Percentiles rank a stretch among this genome's conserved stretches.
phyloP scores from a whole-genome alignment of 73 alveolate species.

The Diophrys appendiculata region DNA sequence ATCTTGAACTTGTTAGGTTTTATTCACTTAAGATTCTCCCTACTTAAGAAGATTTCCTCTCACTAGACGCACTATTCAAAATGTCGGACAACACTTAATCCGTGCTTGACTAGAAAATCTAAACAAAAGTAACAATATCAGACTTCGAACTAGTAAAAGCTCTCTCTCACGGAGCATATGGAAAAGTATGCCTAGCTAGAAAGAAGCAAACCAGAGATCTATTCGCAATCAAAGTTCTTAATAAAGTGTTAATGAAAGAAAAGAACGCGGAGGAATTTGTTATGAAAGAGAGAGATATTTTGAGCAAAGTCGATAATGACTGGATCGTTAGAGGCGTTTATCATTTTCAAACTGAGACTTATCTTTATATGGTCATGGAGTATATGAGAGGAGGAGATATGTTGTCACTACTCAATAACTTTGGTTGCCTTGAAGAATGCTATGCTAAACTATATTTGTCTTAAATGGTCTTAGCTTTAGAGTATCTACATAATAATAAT shows the following conservation, averaged over 20 bases:
- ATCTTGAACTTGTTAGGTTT: too few species aligned
- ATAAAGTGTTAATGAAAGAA: constrained; percentile 56
- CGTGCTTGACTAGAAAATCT: neutral
- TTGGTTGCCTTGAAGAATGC: neutral
- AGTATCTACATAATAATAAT: constrained; percentile 57
- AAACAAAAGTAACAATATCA: constrained; percentile 13
- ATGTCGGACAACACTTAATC: neutral
- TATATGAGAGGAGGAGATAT: constrained; percentile 6
- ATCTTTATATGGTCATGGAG: constrained; percentile 58
- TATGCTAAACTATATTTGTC: neutral
- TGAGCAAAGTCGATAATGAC: constrained; percentile 40
- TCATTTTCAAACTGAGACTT: constrained; percentile 65
- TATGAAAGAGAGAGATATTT: constrained; percentile 63
- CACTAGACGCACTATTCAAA: neutral
- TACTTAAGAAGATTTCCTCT: neutral
- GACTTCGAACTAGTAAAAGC: neutral
- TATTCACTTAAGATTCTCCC: neutral
- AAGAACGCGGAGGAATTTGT: constrained; percentile 55
- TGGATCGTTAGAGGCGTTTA: constrained; percentile 69
- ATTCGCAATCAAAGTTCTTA: constrained; percentile 84
- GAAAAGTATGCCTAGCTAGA: constrained; percentile 53
- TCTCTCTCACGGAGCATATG: constrained; percentile 42
- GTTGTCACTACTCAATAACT: neutral
- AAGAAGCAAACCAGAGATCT: constrained; percentile 77
- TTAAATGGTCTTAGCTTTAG: constrained; percentile 67